Percentiles rank a stretch among this genome's conserved stretches.
Conservation (phyloP, 495 filamentous ascomycete genomes). For the Podospora appendiculata region DNA sequence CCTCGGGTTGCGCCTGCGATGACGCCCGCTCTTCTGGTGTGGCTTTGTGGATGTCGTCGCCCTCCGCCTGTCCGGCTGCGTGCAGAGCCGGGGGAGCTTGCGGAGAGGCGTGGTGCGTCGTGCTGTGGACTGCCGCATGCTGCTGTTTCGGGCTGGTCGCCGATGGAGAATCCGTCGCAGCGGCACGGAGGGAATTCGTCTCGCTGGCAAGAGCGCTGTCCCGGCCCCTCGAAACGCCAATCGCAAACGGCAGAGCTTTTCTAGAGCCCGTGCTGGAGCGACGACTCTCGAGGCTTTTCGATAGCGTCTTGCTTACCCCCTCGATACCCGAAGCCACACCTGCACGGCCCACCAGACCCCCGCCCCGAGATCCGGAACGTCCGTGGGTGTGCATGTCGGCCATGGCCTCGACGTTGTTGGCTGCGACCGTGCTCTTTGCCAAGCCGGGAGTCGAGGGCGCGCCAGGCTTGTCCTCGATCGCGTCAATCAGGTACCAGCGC, state of each 20-base stretch:
- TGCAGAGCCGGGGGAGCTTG: not conserved
- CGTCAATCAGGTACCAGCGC: slow-evolving; percentile 93
- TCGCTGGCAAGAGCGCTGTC: slow-evolving; percentile 40
- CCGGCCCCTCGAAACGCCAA: slow-evolving; percentile 27
- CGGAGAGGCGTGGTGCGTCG: not conserved
- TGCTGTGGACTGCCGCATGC: slow-evolving; percentile 2
- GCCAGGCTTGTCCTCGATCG: slow-evolving; percentile 88
- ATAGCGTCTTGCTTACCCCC: slow-evolving; percentile 67
- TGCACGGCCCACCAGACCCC: slow-evolving; percentile 29
- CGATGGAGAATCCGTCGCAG: slow-evolving; percentile 26
- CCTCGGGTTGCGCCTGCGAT: slow-evolving; percentile 18
- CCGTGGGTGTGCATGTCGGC: slow-evolving; percentile 44
- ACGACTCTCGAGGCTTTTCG: slow-evolving; percentile 80
- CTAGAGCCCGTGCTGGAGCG: slow-evolving; percentile 78
- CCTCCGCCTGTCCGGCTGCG: not conserved
- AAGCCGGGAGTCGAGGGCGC: slow-evolving; percentile 86
- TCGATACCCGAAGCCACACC: slow-evolving; percentile 47
- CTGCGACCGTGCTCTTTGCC: slow-evolving; percentile 81
- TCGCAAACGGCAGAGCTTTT: slow-evolving; percentile 49
- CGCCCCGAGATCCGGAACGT: slow-evolving; percentile 41
- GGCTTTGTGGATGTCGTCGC: not conserved
- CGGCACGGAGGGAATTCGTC: slow-evolving; percentile 40
- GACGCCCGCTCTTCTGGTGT: slow-evolving; percentile 1
- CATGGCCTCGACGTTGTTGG: slow-evolving; percentile 78
- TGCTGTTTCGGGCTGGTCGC: slow-evolving; percentile 29